Base-by-base conservation (phyloP, 768 basidiomycete species). In the Mrakia frigida region DNA sequence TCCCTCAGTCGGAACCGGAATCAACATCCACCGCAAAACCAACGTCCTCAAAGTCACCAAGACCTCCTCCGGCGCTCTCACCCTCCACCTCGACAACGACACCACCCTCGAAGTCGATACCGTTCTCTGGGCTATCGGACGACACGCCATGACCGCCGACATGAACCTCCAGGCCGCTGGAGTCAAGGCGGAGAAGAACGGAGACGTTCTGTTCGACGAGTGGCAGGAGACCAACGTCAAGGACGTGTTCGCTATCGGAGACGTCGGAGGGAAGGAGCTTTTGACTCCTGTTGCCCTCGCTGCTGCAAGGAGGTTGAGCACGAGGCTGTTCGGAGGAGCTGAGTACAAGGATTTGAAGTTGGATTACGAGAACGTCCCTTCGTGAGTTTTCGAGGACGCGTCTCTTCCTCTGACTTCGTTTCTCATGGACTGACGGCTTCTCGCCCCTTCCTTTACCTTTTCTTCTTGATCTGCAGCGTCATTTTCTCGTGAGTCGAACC, bases 221-320 rank as follows among this genome's bases (percentile, higher is more conserved):
- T 97, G 88, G 83, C 96, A 99, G 86, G 90, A 91, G 82, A 89
- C 92, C 70, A 87, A 82, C 71, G 87, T 94, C 28, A 84, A 87
- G 41, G 87, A 88, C 63, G 86, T 98, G 80, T 90, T 87, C 61
- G 89, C 94, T 2, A 90, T 98, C 75, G 97, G 97, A 2, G 97
- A 99, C 82, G 93, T 94, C 31, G 89, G 89, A 79, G 97, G 97
- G 78, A 95, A 97, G 84, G 92, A 89, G 60, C 86, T 96, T 43
- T 86, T 99, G 77, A 99, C 97, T 6, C 97, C 97, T 23, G 97
- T 99, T 14, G 97, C 97, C 59, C 96, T 99, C 76, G 96, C 96
- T 68, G 97, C 97, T 23, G 97, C 94, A 31, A 86, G 97, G 77
- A 86, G 94, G 78, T 85, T 98, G 53, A 87, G 91, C 73, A 98